A percentile compares a stretch with the other conserved stretches of the same genome.
phyloP scores from a whole-genome alignment of 108 stramenopile genomes.

The Discostella stelligeroides region DNA sequence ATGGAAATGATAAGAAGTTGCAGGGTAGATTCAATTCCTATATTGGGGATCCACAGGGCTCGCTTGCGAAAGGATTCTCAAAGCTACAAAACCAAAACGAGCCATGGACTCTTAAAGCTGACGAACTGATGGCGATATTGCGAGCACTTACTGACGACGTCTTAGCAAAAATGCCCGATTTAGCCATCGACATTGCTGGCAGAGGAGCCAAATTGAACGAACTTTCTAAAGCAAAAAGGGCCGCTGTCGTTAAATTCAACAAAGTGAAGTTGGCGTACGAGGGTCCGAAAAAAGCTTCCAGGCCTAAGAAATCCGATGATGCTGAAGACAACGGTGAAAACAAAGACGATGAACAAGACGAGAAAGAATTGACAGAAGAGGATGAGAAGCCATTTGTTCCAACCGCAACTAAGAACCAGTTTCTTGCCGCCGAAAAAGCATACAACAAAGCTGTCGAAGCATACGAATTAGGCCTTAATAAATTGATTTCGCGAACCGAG shows the following conservation, averaged over 20 bases:
- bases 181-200: conserved; percentile 58
- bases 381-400: conserved; percentile 44
- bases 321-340: conserved; percentile 33
- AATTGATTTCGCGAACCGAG: conserved; percentile 66
- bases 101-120: conserved; percentile 78
- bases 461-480: conserved; percentile 70
- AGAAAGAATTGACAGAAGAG: conserved; percentile 29
- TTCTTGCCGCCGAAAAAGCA: conserved; percentile 51
- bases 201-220: conserved; percentile 66
- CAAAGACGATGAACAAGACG: conserved; percentile 29
- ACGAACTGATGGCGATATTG: conserved; percentile 73
- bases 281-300: conserved; percentile 57
- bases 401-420: conserved; percentile 64
- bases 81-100: conserved; percentile 62
- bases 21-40: conserved; percentile 52
- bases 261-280: conserved; percentile 66
- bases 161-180: conserved; percentile 55
- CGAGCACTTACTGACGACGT: conserved; percentile 78
- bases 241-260: conserved; percentile 64
- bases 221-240: conserved; percentile 64
- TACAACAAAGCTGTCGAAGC: conserved; percentile 72
- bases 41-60: conserved; percentile 46
- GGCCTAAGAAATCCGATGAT: conserved; percentile 24
- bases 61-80: conserved; percentile 42
- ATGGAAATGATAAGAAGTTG: conserved; percentile 16